Evolutionary conservation across 179 eudicot genomes (phyloP).

Genomic region (Beta macrorhiza): DNA sequence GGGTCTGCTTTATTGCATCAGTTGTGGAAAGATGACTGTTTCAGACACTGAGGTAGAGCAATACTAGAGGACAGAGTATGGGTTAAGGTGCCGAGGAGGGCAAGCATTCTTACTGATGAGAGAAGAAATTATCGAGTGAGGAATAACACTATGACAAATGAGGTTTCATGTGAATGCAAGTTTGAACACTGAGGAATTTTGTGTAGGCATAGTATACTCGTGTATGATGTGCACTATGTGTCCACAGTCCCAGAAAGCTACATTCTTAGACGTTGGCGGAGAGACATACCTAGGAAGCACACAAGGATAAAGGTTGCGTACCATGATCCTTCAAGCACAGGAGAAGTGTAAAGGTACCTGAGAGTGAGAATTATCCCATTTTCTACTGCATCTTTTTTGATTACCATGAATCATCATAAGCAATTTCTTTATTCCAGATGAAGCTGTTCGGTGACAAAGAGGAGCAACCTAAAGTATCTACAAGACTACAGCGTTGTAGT

Average conservation of each 20-base stretch:
- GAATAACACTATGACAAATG: neutral
- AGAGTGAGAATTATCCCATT: neutral
- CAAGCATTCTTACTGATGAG: neutral
- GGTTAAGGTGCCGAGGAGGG: slow-evolving; percentile 4
- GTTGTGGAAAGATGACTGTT: neutral
- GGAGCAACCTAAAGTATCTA: neutral
- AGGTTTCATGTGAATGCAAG: slow-evolving; percentile 11
- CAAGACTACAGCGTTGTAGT: neutral
- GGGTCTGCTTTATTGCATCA: neutral
- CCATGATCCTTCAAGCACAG: slow-evolving; percentile 1
- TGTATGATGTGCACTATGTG: neutral
- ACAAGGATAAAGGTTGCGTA: slow-evolving; percentile 6
- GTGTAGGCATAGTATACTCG: slow-evolving; percentile 2
- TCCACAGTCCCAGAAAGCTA: slow-evolving; percentile 3
- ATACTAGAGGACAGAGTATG: slow-evolving; percentile 11
- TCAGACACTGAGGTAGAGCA: slow-evolving; percentile 1
- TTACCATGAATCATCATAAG: neutral
- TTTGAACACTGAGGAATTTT: slow-evolving; percentile 8
- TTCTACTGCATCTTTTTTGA: neutral
- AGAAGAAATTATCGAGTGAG: neutral
- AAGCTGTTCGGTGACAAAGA: neutral
- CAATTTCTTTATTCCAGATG: slow-evolving; percentile 12
- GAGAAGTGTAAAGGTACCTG: neutral
- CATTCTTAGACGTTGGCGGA: slow-evolving; percentile 15
- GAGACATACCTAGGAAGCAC: slow-evolving; percentile 6